Evolutionary conservation across 2,329 filamentous ascomycete species (phyloP).

Genomic region (Xylariaceae sp.): DNA sequence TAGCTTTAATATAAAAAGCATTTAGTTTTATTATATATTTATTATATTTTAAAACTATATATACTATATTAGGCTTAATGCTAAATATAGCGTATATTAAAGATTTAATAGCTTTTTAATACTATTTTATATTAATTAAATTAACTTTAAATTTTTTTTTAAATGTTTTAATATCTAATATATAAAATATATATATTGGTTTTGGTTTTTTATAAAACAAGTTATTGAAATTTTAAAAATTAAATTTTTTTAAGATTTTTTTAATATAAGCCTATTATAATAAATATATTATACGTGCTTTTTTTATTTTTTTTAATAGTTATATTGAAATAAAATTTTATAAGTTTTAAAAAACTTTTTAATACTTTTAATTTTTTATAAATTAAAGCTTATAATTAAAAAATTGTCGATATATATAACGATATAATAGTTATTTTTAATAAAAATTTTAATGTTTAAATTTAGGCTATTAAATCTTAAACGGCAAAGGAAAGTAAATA

Average conservation of each 20-base stretch:
- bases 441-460: neutral
- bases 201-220: neutral
- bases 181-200: neutral
- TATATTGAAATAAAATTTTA: neutral
- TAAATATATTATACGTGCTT: neutral
- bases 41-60: neutral
- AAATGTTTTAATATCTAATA: neutral
- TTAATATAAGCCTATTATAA: neutral
- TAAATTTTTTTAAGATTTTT: neutral
- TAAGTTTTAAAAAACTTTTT: neutral
- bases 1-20: no score
- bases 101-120: neutral
- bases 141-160: neutral
- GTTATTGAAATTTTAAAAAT: neutral
- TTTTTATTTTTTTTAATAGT: neutral
- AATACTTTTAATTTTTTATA: constrained; percentile 7
- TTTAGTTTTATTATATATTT: no score
- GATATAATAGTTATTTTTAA: constrained; percentile 8
- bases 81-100: neutral
- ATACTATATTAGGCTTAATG: neutral
- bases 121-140: neutral
- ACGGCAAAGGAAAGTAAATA: neutral
- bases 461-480: neutral
- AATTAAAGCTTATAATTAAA: constrained; percentile 4
- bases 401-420: constrained; percentile 12